These are phyloP conservation scores for Microsporum audouinii DNA, from an alignment of 2,329 filamentous ascomycete species.

Conservation along the genomic window DNA sequence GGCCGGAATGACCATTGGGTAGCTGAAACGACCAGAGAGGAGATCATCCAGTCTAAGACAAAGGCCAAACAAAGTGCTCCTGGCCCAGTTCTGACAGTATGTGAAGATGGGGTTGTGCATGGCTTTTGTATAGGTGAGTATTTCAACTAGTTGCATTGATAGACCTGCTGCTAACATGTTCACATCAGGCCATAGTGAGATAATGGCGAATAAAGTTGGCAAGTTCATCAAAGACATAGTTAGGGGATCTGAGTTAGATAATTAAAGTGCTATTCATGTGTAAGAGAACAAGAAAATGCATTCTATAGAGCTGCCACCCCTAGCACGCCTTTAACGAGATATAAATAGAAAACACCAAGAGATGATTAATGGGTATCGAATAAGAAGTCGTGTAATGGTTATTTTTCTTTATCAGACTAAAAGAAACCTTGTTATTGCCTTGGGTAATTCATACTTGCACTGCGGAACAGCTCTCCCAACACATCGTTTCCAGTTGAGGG, in stretches of 20 bases:
- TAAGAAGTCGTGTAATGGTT: neutral
- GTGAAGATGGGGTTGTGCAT: conserved; percentile 45
- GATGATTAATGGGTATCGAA: conserved; percentile 3
- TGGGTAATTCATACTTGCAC: conserved; percentile 21
- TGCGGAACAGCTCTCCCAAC: conserved; percentile 25
- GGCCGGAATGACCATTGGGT: conserved; percentile 52
- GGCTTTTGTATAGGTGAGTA: conserved; percentile 47
- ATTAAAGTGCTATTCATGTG: neutral
- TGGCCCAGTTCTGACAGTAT: conserved; percentile 45
- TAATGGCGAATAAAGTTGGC: conserved; percentile 42
- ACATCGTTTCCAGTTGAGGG: conserved; percentile 7
- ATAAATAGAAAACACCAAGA: neutral
- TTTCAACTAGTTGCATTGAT: neutral
- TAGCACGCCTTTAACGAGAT: neutral
- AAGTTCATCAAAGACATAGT: conserved; percentile 38
- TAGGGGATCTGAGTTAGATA: conserved; percentile 7
- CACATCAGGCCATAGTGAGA: conserved; percentile 29
- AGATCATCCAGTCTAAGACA: conserved; percentile 37
- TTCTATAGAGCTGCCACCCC: neutral
- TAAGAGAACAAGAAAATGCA: neutral
- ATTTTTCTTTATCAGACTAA: conserved; percentile 14
- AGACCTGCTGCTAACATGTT: neutral
- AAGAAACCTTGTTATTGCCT: neutral
- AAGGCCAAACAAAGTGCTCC: conserved; percentile 17
- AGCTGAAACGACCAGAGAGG: conserved; percentile 45